A percentile compares a stretch with the other conserved stretches of the same genome.
Evolutionary conservation across 176 grass and related monocot genomes (phyloP).

Genomic region (Areca catechu): DNA sequence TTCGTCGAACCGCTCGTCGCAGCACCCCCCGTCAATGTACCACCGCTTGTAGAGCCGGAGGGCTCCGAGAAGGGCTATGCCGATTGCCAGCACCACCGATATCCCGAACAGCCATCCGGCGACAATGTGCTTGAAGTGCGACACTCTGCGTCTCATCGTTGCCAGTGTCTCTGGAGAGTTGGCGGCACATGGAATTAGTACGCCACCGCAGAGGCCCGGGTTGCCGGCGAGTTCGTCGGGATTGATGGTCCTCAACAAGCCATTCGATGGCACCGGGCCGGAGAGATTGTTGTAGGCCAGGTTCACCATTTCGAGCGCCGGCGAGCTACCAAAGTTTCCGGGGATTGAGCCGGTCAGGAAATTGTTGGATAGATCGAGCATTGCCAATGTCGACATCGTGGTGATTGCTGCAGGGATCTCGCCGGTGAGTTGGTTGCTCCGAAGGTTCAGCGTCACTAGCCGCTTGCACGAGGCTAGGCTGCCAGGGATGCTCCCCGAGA

Average conservation of each 20-base stretch:
- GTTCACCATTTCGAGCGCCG: conserved; percentile 85
- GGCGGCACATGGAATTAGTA: conserved; percentile 42
- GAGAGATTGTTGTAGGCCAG: conserved; percentile 89
- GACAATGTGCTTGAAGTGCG: conserved; percentile 69
- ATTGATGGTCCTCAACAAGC: conserved; percentile 68
- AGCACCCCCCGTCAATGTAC: conserved; percentile 56
- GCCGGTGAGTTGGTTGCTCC: conserved; percentile 63
- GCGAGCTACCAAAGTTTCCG: conserved; percentile 73
- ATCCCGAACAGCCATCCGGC: conserved; percentile 75
- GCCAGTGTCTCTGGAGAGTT: conserved; percentile 15
- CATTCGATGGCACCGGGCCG: conserved; percentile 54
- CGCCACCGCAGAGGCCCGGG: conserved; percentile 56
- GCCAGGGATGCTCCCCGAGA: conserved; percentile 50
- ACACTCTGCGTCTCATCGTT: conserved; percentile 16
- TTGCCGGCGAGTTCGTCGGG: conserved; percentile 87
- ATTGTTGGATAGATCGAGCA: conserved; percentile 89
- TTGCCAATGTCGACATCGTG: conserved; percentile 73
- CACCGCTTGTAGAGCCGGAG: conserved; percentile 53
- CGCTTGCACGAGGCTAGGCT: conserved; percentile 72
- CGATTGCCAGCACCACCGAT: conserved; percentile 21
- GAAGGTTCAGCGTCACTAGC: conserved; percentile 67
- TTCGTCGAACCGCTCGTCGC: conserved; percentile 31
- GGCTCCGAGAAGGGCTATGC: conserved; percentile 32
- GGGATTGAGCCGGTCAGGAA: conserved; percentile 72
- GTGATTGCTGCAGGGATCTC: conserved; percentile 50